Evolutionary conservation across 2,329 filamentous ascomycete genomes (phyloP), one percentile per base, ranked within the genome.

Genomic region (Cladophialophora carrionii): DNA sequence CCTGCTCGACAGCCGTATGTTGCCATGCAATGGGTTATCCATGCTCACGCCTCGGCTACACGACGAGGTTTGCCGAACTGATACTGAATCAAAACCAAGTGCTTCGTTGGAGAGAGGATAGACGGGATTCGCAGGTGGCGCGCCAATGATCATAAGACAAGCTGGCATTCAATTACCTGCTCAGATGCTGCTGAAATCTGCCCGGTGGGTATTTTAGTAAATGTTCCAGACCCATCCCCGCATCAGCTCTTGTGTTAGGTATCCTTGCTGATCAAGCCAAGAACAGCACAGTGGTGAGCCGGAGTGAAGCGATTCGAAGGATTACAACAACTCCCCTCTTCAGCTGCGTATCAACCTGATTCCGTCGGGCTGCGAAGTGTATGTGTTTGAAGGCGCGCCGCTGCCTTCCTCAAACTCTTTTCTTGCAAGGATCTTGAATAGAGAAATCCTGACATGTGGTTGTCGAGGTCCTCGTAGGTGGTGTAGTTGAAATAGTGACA

Each of bases 391-490:
- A 70, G 46, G 34, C 57, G 34, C n/a, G 59, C 32, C 24, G 57
- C 65, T 2, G 59, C 58, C 46, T 52, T 66, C 24, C 52, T 60
- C n/a, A 70, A 22, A 55, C 63, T 65, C 26, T 37, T 46, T 37
- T 70, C 68, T 31, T 66, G 63, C 46, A 70, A 48, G 24, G 57
- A 53, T 53, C 54, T 65, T 17, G 68, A 68, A 49, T 70, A 70
- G 8, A 70, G 63, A 53, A 64, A 70, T 24, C 65, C 59, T 31
- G 63, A 52, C 65, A 70, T 68, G 37, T 70, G 68, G 61, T 61
- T 58, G 61, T 67, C 31, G 17, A 70, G 59, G 48, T 66, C 68
- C 3, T 68, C 63, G 54, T 70, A 70, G n/a, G 61, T 66, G 9
- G 54, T 32, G 22, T 62, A 68, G 49, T 55, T 63, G 22, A 68